Percentiles rank a stretch among this genome's conserved stretches.
Evolutionary conservation across 768 basidiomycete species (phyloP).

Genomic region (Hemileccinum impolitum): DNA sequence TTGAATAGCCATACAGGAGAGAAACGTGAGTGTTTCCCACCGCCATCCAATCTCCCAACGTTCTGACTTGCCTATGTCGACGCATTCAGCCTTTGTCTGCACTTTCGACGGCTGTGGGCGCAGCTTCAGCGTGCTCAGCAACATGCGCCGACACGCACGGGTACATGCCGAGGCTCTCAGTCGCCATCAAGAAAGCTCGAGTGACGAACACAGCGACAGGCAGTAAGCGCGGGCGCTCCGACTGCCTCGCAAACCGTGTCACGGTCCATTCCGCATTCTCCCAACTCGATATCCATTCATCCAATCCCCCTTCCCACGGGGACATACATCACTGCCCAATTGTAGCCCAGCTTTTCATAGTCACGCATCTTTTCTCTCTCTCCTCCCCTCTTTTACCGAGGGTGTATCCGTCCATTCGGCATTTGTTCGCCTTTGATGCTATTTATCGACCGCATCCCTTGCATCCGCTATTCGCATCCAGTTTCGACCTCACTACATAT

Average conservation of each 20-base stretch:
- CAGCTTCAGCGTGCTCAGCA: constrained; percentile 82
- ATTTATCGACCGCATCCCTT: constrained; percentile 3
- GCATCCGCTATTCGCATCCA: constrained; percentile 17
- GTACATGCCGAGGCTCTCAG: constrained; percentile 47
- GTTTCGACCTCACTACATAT: constrained; percentile 3
- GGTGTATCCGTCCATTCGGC: constrained; percentile 18
- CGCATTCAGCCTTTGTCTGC: constrained; percentile 62
- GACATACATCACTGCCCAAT: neutral
- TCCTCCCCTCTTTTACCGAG: neutral
- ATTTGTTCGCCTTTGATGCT: constrained; percentile 1
- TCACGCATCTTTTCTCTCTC: constrained; percentile 4
- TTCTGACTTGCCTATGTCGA: constrained; percentile 7
- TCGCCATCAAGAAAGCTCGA: constrained; percentile 38
- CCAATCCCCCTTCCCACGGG: neutral
- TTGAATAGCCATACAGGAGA: constrained; percentile 82
- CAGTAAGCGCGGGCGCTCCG: constrained; percentile 21
- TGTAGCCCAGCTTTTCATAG: constrained; percentile 9
- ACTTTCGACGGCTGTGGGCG: constrained; percentile 73
- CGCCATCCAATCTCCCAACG: constrained; percentile 5
- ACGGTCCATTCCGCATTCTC: constrained; percentile 7
- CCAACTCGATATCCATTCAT: constrained; percentile 3
- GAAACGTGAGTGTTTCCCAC: constrained; percentile 56
- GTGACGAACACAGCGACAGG: constrained; percentile 45
- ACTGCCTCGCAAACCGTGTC: constrained; percentile 5
- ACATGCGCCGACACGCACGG: constrained; percentile 84